phyloP scores from a whole-genome alignment of 805 yeast species.

The Kazachstania taianensis region DNA sequence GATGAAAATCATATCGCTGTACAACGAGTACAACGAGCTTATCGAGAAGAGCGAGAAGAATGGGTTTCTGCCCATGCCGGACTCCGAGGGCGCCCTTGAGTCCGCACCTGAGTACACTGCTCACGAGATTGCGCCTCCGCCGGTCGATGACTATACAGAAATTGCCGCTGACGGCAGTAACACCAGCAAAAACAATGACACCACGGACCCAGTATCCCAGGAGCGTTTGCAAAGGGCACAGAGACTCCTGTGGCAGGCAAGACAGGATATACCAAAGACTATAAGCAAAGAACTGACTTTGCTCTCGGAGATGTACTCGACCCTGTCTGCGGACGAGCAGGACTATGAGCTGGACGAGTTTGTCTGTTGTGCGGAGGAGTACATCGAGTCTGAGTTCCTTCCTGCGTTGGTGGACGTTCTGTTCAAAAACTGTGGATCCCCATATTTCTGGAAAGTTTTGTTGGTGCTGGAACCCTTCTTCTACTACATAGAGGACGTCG shows the following conservation, averaged over 20 bases:
- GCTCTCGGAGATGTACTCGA: constrained; percentile 29
- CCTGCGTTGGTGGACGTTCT: constrained; percentile 27
- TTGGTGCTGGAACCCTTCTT: constrained; percentile 30
- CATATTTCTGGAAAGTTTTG: constrained; percentile 27
- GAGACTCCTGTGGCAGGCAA: constrained; percentile 26
- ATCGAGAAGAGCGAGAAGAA: constrained; percentile 29
- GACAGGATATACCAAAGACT: constrained; percentile 29
- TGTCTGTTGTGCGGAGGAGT: constrained; percentile 31
- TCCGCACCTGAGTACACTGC: too few species aligned
- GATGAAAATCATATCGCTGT: constrained; percentile 30
- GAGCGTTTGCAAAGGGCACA: constrained; percentile 27
- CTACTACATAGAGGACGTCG: constrained; percentile 28
- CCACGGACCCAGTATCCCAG: constrained; percentile 13
- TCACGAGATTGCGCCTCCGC: too few species aligned
- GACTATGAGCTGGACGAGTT: constrained; percentile 30
- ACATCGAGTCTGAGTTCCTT: constrained; percentile 27
- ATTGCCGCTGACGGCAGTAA: background rate
- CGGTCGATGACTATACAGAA: background rate
- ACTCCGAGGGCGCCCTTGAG: background rate
- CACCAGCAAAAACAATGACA: background rate
- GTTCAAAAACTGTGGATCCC: constrained; percentile 24
- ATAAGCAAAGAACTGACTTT: constrained; percentile 28
- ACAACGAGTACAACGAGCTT: constrained; percentile 28
- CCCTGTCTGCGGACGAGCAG: constrained; percentile 29
- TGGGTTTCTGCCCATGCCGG: constrained; percentile 21